Evolutionary conservation across 2,329 filamentous ascomycete genomes (phyloP).

Genomic region (Penicillium sp.): DNA sequence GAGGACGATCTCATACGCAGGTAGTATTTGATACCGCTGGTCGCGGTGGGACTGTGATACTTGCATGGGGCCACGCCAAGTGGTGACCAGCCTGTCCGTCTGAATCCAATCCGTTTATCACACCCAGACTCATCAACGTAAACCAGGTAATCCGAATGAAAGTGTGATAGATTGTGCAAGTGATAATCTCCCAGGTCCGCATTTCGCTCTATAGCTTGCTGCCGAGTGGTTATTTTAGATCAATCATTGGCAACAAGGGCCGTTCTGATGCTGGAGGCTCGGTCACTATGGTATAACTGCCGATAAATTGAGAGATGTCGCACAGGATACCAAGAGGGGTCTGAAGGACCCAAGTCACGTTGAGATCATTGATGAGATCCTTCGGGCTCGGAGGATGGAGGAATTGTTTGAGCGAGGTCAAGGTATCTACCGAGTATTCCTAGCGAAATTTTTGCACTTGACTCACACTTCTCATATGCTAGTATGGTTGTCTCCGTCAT

Average conservation of each 20-base stretch:
- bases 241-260: background rate
- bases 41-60: background rate
- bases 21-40: background rate
- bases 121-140: background rate
- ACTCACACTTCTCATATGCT: no score
- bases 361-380: no score
- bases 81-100: background rate
- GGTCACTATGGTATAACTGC: no score
- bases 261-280: background rate
- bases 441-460: no score
- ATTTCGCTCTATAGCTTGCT: background rate
- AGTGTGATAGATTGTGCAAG: background rate
- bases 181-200: background rate
- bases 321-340: no score
- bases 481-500: no score
- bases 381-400: no score
- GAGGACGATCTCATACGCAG: background rate
- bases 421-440: no score
- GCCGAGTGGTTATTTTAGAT: background rate
- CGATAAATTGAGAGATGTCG: no score
- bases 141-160: background rate
- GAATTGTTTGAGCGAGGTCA: no score
- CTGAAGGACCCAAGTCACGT: no score
- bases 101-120: background rate
- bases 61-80: background rate